Conservation (phyloP, 345 rosid species). For the Lenwebbia sp. region DNA sequence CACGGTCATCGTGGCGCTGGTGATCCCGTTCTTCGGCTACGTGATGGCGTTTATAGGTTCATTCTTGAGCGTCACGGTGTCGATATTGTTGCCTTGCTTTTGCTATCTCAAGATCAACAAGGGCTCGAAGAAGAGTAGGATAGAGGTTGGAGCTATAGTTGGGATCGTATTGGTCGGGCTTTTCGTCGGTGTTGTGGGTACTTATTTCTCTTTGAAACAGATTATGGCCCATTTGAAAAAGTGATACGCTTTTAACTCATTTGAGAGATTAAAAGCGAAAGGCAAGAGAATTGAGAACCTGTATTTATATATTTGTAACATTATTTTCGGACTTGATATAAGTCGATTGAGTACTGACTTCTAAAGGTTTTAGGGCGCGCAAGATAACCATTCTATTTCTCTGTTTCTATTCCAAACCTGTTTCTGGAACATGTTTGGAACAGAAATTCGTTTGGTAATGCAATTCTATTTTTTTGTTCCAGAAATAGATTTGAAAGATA, state of each 20-base stretch:
- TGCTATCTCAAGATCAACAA: conserved; percentile 48
- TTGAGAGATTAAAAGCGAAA: not conserved
- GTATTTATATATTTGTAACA: not conserved
- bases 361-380: too few relatives aligned
- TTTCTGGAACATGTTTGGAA: too few relatives aligned
- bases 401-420: too few relatives aligned
- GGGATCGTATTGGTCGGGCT: conserved; percentile 28
- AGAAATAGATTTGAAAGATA: too few relatives aligned
- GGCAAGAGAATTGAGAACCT: not conserved
- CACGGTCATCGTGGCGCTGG: conserved; percentile 42
- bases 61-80: conserved; percentile 35
- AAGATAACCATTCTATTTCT: too few relatives aligned
- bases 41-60: conserved; percentile 60
- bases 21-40: conserved; percentile 51
- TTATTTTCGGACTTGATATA: not conserved
- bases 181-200: conserved; percentile 27
- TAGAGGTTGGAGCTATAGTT: conserved; percentile 21
- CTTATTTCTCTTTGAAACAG: conserved; percentile 36
- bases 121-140: conserved; percentile 13
- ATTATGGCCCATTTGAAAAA: conserved; percentile 27
- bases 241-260: not conserved
- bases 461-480: too few relatives aligned
- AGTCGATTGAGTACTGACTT: not conserved
- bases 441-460: too few relatives aligned
- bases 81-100: conserved; percentile 46